Evolutionary conservation across 176 grass and related monocot species (phyloP), one percentile per base, ranked within the genome.

Genomic region (Cenchrus americanus): DNA sequence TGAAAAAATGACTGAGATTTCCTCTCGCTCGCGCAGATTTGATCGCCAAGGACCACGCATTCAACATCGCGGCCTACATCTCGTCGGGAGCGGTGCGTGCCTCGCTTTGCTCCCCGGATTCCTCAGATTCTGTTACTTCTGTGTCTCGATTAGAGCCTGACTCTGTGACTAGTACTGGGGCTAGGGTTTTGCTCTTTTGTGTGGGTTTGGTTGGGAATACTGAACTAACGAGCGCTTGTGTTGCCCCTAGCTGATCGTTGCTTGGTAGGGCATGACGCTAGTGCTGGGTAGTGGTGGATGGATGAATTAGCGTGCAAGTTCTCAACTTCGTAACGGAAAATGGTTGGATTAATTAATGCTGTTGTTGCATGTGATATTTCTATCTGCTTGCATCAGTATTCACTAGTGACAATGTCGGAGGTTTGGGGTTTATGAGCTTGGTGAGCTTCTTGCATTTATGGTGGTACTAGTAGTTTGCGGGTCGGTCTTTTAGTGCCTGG

Each of bases 11-110:
- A 77, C 18, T 0, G 41, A 62, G 85, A 34, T 62, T 32, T 34
- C 76, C 37, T 71, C 61, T 43, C 14, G 46, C 13, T 12, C 66
- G 64, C 66, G 64, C 79, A 92, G 93, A 95, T 81, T 89, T 95
- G 79, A 51, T 95, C 12, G 72, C 88, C 54, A 95, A 95, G 88
- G 93, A 92, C 41, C 87, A 95, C 82, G 82, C 75, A 19, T 92
- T 95, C 86, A 92, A 75, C 82, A 89, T 95, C 27, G 87, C 85
- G 17, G 66, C 90, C 59, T 95, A 91, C 91, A 92, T 90, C 64
- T 86, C 87, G 44, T 87, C 83, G 8, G 80, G 82, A 72, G 85
- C 84, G 76, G 93, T 95, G 65, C 60, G 83, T 83, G 21, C 62
- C 26, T 57, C 41, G 19, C 55, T 7, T 58, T 60, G 24, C 66